phyloP scores from a whole-genome alignment of 768 basidiomycete species.

The Mycena maculata region DNA sequence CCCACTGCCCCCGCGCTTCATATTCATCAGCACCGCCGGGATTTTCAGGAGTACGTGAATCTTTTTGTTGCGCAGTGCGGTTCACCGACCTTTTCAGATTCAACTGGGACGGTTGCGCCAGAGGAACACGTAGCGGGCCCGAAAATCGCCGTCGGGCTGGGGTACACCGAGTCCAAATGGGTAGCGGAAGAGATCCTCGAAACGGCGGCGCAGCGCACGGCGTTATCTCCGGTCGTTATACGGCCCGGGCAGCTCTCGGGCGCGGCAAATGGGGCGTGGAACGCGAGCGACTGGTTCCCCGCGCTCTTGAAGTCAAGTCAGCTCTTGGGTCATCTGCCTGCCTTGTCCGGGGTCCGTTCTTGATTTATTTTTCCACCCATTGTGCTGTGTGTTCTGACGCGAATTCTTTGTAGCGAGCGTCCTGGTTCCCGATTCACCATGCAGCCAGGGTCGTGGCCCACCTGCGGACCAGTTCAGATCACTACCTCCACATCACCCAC shows the following conservation, averaged over 20 bases:
- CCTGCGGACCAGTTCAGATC: neutral
- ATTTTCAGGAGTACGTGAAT: slow-evolving; percentile 41
- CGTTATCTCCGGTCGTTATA: slow-evolving; percentile 47
- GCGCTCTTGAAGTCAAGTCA: neutral
- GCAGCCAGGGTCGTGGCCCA: slow-evolving; percentile 43
- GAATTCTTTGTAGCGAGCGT: slow-evolving; percentile 27
- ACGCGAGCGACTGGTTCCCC: slow-evolving; percentile 9
- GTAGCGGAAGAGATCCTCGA: slow-evolving; percentile 51
- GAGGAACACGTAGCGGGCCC: slow-evolving; percentile 42
- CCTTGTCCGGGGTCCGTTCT: neutral
- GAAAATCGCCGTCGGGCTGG: slow-evolving; percentile 42
- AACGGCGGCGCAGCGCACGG: slow-evolving; percentile 41
- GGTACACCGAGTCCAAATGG: slow-evolving; percentile 57
- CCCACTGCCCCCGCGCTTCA: slow-evolving; percentile 40
- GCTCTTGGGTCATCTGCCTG: neutral
- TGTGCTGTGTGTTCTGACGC: too few relatives aligned
- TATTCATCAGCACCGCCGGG: slow-evolving; percentile 48
- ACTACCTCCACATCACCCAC: slow-evolving; percentile 40
- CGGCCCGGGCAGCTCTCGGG: slow-evolving; percentile 60
- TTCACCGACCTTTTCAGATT: neutral
- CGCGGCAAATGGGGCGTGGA: slow-evolving; percentile 20
- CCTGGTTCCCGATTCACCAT: slow-evolving; percentile 48
- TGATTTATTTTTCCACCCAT: neutral
- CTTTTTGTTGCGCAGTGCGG: neutral
- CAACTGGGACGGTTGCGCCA: slow-evolving; percentile 35